Evolutionary conservation across 352 stramenopile genomes (phyloP).

Genomic region (Phytophthora colocasiae): DNA sequence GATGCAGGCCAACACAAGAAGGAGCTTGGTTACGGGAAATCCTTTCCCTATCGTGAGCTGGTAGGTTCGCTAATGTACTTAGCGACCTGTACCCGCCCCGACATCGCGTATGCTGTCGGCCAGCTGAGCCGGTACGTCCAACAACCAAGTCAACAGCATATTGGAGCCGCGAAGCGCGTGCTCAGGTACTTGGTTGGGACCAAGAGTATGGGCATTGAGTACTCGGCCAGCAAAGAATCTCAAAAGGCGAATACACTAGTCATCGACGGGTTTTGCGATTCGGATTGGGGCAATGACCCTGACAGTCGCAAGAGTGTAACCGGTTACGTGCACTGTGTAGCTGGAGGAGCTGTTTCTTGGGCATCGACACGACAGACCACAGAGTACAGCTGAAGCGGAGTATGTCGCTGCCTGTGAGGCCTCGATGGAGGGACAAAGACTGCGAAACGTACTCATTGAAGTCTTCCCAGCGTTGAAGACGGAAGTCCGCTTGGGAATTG

Average conservation of each 20-base stretch:
- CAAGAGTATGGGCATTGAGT: neutral
- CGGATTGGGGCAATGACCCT: conserved; percentile 17
- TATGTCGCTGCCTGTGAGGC: conserved; percentile 31
- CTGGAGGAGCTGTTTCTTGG: conserved; percentile 4
- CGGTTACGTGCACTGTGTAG: conserved; percentile 7
- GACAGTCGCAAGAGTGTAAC: conserved; percentile 20
- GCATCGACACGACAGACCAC: conserved; percentile 15
- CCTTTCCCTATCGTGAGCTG: conserved; percentile 18
- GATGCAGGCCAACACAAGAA: conserved; percentile 1
- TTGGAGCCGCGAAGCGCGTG: conserved; percentile 4
- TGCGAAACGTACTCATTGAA: conserved; percentile 16
- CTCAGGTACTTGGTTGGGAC: conserved; percentile 4
- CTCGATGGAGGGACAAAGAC: conserved; percentile 12
- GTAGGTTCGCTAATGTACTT: conserved; percentile 41
- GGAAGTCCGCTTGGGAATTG: conserved; percentile 11
- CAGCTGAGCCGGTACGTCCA: conserved; percentile 37
- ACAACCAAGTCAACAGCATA: conserved; percentile 13
- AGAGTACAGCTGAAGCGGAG: conserved; percentile 26
- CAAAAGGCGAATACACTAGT: neutral
- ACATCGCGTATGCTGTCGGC: conserved; percentile 30
- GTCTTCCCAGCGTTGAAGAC: conserved; percentile 5
- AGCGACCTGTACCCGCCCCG: conserved; percentile 28
- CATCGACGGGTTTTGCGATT: conserved; percentile 17
- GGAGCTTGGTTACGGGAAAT: neutral
- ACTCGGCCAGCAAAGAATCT: conserved; percentile 8